phyloP scores from a whole-genome alignment of 2,329 filamentous ascomycete genomes.

The Trichophyton benhamiae region DNA sequence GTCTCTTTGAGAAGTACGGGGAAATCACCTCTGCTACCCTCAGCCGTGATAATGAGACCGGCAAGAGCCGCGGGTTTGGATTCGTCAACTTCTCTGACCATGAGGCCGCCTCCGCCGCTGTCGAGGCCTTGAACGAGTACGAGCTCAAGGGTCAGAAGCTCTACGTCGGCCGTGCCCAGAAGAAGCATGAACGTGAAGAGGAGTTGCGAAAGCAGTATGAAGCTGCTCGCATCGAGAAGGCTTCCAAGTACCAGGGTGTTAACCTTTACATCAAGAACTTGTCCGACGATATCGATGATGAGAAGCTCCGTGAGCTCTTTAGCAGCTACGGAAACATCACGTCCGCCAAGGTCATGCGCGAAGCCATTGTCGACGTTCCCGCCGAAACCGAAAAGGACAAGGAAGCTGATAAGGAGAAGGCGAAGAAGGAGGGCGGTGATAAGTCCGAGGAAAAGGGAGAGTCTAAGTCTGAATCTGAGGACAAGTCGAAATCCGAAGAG shows the following conservation, averaged over 20 bases:
- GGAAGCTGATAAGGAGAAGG: constrained; percentile 40
- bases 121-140: constrained; percentile 81
- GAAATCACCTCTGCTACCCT: constrained; percentile 93
- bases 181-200: constrained; percentile 99
- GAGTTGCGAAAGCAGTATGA: constrained; percentile 98
- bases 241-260: constrained; percentile 97
- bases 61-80: constrained; percentile 89
- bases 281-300: constrained; percentile 90
- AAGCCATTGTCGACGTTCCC: constrained; percentile 35
- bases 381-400: constrained; percentile 41
- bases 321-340: constrained; percentile 86
- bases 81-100: constrained; percentile 95
- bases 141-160: constrained; percentile 91
- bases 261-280: constrained; percentile 99
- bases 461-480: constrained; percentile 18
- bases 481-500: constrained; percentile 22
- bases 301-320: constrained; percentile 93
- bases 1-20: constrained; percentile 81
- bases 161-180: constrained; percentile 96
- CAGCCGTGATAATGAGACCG: constrained; percentile 67
- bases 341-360: constrained; percentile 98
- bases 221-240: constrained; percentile 93
- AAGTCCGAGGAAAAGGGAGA: constrained; percentile 25
- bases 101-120: constrained; percentile 71
- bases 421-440: constrained; percentile 38